A percentile compares a stretch with the other conserved stretches of the same genome.
Evolutionary conservation across 441 rosid genomes (phyloP).

Genomic region (Cnidoscolus chayamansa): DNA sequence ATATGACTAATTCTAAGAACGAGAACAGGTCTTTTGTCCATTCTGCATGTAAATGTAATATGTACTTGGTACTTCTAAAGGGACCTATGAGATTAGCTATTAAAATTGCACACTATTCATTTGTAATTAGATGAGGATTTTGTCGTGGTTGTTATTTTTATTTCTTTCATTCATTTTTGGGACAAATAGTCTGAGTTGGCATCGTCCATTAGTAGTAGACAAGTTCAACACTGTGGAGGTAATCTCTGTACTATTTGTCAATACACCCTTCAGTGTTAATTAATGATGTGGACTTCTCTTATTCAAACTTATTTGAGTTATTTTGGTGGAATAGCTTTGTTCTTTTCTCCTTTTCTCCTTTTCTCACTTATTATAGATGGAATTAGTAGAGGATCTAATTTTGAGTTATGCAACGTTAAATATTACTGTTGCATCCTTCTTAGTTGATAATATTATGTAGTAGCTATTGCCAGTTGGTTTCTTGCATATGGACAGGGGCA

Average conservation of each 20-base stretch:
- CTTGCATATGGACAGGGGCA: constrained; percentile 61
- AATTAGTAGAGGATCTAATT: constrained; percentile 1
- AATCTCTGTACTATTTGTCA: constrained; percentile 38
- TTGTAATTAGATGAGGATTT: constrained; percentile 53
- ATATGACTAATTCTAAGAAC: constrained; percentile 49
- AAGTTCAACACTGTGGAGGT: constrained; percentile 40
- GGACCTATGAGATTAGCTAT: constrained; percentile 37
- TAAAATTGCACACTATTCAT: constrained; percentile 25
- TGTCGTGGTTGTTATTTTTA: constrained; percentile 27
- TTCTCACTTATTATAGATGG: background rate
- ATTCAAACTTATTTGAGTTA: constrained; percentile 27
- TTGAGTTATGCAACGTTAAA: constrained; percentile 20
- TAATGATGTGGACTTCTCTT: constrained; percentile 18
- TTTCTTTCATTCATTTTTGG: constrained; percentile 31
- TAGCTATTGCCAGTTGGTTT: constrained; percentile 51
- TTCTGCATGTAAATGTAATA: constrained; percentile 33
- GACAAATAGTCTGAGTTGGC: constrained; percentile 35
- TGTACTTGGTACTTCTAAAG: constrained; percentile 29
- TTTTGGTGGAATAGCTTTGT: constrained; percentile 22
- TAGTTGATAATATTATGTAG: constrained; percentile 44
- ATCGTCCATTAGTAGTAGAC: constrained; percentile 39
- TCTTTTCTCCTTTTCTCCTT: constrained; percentile 7
- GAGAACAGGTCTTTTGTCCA: constrained; percentile 74
- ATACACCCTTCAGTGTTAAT: constrained; percentile 30
- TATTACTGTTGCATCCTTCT: constrained; percentile 25